Conservation (phyloP, 345 rosid genomes). For the Boechera divaricarpa region DNA sequence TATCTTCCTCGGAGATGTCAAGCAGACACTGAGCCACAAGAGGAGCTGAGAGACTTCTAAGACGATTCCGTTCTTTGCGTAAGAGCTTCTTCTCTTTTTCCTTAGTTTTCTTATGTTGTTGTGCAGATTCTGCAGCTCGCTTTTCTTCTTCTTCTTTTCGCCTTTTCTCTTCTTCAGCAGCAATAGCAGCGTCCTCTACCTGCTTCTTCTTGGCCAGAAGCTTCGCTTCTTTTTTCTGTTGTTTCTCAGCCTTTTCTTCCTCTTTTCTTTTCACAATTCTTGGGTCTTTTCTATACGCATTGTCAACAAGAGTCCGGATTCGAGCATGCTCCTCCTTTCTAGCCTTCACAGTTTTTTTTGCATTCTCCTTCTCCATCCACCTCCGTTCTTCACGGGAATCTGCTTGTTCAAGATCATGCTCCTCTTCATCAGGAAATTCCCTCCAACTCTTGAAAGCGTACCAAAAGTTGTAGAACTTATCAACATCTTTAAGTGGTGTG, state of each 20-base stretch:
- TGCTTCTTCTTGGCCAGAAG: conserved; percentile 80
- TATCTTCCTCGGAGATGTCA: conserved; percentile 67
- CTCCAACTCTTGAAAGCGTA: conserved; percentile 96
- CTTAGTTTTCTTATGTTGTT: conserved; percentile 77
- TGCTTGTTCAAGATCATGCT: conserved; percentile 92
- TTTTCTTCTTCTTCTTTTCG: conserved; percentile 80
- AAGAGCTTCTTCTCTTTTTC: conserved; percentile 96
- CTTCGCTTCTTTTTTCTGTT: conserved; percentile 86
- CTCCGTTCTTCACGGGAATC: conserved; percentile 98
- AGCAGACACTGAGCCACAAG: conserved; percentile 61
- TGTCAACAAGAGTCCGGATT: conserved; percentile 84
- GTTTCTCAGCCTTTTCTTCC: conserved; percentile 86
- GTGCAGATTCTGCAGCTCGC: conserved; percentile 82
- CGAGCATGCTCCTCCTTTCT: conserved; percentile 95
- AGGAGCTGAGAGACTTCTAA: conserved; percentile 77
- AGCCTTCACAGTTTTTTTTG: conserved; percentile 78
- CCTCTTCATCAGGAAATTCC: conserved; percentile 96
- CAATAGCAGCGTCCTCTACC: conserved; percentile 85
- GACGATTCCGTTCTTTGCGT: conserved; percentile 86
- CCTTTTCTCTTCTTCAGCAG: conserved; percentile 82
- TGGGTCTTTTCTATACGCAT: conserved; percentile 91
- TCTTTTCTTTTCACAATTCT: conserved; percentile 85
- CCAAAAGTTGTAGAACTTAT: conserved; percentile 88
- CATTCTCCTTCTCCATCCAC: conserved; percentile 99
- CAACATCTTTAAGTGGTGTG: conserved; percentile 73